phyloP scores from a whole-genome alignment of 164 flowering plant species.

The Kingdonia uniflora region DNA sequence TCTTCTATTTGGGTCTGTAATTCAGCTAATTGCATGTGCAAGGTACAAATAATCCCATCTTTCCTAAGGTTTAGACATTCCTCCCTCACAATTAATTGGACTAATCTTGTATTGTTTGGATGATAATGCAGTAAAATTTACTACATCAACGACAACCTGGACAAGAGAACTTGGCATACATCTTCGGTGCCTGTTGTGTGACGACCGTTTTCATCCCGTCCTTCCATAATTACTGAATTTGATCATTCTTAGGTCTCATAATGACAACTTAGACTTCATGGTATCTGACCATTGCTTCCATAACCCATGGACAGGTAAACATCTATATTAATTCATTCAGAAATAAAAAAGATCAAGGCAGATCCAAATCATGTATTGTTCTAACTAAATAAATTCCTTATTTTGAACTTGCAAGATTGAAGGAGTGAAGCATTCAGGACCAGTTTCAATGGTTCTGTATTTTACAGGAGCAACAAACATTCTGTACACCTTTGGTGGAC shows the following conservation, averaged over 20 bases:
- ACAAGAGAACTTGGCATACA: slow-evolving; percentile 85
- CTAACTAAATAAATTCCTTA: too few relatives aligned
- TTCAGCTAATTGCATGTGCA: slow-evolving; percentile 85
- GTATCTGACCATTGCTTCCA: slow-evolving; percentile 74
- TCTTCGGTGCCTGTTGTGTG: slow-evolving; percentile 87
- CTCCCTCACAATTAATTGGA: too few relatives aligned
- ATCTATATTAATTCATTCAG: not conserved
- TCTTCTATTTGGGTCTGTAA: slow-evolving; percentile 74
- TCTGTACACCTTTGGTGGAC: slow-evolving; percentile 86
- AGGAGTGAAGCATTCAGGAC: slow-evolving; percentile 63
- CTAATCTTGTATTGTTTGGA: not conserved
- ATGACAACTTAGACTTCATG: slow-evolving; percentile 93
- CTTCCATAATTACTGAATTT: slow-evolving; percentile 77
- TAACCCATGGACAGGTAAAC: slow-evolving; percentile 68
- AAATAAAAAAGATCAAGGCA: too few relatives aligned
- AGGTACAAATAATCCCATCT: slow-evolving; percentile 29
- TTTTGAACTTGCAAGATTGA: slow-evolving; percentile 29
- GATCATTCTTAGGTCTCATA: slow-evolving; percentile 78
- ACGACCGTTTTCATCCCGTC: slow-evolving; percentile 79
- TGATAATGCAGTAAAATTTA: slow-evolving; percentile 58
- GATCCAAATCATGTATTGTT: too few relatives aligned
- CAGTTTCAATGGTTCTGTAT: slow-evolving; percentile 52
- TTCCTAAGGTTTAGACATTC: too few relatives aligned
- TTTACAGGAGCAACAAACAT: slow-evolving; percentile 83
- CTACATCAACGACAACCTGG: slow-evolving; percentile 66